These are phyloP conservation scores for Mimosa pudica DNA, from an alignment of 306 rosid species.

Conservation along the genomic window DNA sequence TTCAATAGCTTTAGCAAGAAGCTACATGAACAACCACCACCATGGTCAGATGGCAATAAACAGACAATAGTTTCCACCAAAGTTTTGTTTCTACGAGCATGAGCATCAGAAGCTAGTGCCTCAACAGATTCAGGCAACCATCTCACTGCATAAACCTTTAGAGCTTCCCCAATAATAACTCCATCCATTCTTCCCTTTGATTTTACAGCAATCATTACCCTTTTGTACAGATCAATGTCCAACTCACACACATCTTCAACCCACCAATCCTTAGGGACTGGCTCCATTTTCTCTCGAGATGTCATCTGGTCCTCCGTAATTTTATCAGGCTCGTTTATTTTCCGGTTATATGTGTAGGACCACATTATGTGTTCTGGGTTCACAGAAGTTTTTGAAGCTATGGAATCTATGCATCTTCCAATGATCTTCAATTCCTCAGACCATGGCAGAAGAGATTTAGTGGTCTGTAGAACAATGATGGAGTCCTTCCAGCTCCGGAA, in stretches of 20 bases:
- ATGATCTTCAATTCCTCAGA: slow-evolving; percentile 84
- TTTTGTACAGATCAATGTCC: slow-evolving; percentile 70
- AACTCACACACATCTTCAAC: slow-evolving; percentile 80
- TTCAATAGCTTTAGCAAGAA: slow-evolving; percentile 88
- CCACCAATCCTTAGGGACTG: slow-evolving; percentile 97
- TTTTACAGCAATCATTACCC: slow-evolving; percentile 70
- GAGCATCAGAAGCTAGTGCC: slow-evolving; percentile 74
- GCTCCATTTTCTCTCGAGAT: slow-evolving; percentile 52
- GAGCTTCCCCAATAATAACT: slow-evolving; percentile 76
- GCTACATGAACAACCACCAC: slow-evolving; percentile 74
- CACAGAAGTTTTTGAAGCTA: slow-evolving; percentile 91
- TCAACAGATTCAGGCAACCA: slow-evolving; percentile 96
- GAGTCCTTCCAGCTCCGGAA: slow-evolving; percentile 98
- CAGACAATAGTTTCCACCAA: slow-evolving; percentile 87
- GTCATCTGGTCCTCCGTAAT: slow-evolving; percentile 58
- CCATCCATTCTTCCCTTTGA: slow-evolving; percentile 85
- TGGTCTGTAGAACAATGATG: slow-evolving; percentile 89
- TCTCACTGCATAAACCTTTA: slow-evolving; percentile 51
- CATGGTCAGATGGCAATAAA: slow-evolving; percentile 71
- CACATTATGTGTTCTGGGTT: slow-evolving; percentile 79
- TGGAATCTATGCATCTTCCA: slow-evolving; percentile 93
- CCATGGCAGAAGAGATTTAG: slow-evolving; percentile 92
- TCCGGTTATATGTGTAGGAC: slow-evolving; percentile 90
- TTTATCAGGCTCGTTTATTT: slow-evolving; percentile 57
- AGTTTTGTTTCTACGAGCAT: slow-evolving; percentile 70